Conservation (phyloP, 2,329 filamentous ascomycete species). For the Beauveria bassiana region DNA sequence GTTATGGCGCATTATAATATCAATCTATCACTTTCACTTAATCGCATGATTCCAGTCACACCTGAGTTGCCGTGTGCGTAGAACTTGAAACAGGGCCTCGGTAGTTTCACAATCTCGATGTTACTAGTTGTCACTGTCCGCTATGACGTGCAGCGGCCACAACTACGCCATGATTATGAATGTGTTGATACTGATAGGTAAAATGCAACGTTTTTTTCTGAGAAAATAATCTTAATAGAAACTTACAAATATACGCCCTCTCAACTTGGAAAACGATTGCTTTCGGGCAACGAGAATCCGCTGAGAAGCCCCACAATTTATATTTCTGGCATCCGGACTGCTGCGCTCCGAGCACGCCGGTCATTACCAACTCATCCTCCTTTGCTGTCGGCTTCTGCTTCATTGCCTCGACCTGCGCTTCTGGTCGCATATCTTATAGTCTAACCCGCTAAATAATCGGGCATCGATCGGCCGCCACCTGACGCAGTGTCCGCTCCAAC, state of each 20-base stretch:
- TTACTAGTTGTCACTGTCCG: background rate
- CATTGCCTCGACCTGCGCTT: background rate
- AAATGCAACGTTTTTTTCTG: too few species aligned
- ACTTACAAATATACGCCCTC: background rate
- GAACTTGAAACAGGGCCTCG: background rate
- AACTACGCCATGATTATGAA: background rate
- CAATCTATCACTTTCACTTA: background rate
- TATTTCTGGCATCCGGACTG: background rate
- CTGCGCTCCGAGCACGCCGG: background rate
- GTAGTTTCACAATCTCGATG: background rate
- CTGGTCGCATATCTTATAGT: background rate
- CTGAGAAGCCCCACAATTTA: background rate
- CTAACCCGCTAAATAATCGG: background rate
- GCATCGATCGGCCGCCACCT: background rate
- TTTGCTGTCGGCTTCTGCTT: background rate
- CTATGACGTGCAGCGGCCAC: background rate
- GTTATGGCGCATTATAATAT: slow-evolving; percentile 5
- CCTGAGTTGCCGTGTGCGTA: background rate
- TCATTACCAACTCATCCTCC: background rate
- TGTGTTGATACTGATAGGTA: too few species aligned
- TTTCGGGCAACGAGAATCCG: background rate
- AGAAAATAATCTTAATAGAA: too few species aligned
- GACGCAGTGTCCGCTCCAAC: background rate
- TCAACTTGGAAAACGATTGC: background rate
- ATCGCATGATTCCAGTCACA: too few species aligned